Percentiles rank a stretch among this genome's conserved stretches.
Conservation (phyloP, 164 flowering plant genomes). For the Amborella trichopoda region DNA sequence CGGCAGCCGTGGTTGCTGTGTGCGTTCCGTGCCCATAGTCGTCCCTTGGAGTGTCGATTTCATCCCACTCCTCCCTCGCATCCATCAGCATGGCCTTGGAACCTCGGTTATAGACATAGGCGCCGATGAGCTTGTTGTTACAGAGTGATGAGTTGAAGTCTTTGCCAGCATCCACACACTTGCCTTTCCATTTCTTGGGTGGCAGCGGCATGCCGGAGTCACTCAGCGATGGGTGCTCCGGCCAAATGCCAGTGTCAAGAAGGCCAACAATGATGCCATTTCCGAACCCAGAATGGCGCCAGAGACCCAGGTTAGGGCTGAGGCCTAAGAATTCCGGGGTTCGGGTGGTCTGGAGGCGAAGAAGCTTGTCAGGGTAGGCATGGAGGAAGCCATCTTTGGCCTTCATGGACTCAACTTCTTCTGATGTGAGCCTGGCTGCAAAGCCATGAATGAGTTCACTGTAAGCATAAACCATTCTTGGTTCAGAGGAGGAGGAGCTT, state of each 20-base stretch:
- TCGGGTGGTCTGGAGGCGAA: conserved; percentile 17
- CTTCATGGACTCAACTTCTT: conserved; percentile 13
- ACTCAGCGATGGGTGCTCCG: conserved; percentile 37
- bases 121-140: conserved; percentile 48
- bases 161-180: conserved; percentile 19
- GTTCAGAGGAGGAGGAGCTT: conserved; percentile 3
- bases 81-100: conserved; percentile 2
- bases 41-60: conserved; percentile 17
- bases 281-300: conserved; percentile 31
- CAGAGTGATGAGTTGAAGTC: no score
- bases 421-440: conserved; percentile 13
- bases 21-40: conserved; percentile 47
- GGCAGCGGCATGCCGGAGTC: conserved; percentile 37
- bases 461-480: conserved; percentile 14
- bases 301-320: conserved; percentile 20
- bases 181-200: conserved; percentile 36
- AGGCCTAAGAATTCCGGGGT: conserved; percentile 25
- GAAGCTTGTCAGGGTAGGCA: conserved; percentile 6
- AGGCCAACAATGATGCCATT: conserved; percentile 37
- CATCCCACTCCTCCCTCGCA: background rate
- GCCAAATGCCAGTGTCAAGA: conserved; percentile 27
- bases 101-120: conserved; percentile 15
- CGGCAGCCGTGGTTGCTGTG: conserved; percentile 42
- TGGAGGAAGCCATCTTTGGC: conserved; percentile 21
- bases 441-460: conserved; percentile 17